These are phyloP conservation scores for Fusarium sp. DNA, from an alignment of 2,329 filamentous ascomycete genomes.

Conservation along the genomic window DNA sequence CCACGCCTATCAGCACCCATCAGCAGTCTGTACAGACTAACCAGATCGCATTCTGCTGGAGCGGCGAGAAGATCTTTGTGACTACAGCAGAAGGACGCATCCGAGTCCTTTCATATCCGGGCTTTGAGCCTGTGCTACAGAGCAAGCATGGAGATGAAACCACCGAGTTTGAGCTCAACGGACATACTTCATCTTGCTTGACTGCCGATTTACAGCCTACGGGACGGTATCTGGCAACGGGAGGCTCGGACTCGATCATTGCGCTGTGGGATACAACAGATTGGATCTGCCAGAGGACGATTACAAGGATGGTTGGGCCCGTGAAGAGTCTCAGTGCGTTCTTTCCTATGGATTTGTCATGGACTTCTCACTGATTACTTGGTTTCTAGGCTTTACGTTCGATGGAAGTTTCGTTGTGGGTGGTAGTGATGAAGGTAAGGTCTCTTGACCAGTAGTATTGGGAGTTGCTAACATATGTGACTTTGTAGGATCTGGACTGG, in stretches of 20 bases:
- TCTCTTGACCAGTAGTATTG: background rate
- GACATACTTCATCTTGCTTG: conserved; percentile 79
- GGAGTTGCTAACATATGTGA: conserved; percentile 4
- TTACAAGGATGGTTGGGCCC: conserved; percentile 75
- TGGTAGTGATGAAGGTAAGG: conserved; percentile 76
- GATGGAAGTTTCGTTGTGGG: conserved; percentile 80
- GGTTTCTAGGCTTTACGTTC: conserved; percentile 73
- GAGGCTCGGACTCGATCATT: conserved; percentile 80
- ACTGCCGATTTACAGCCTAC: conserved; percentile 76
- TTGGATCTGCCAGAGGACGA: conserved; percentile 79
- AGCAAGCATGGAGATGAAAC: conserved; percentile 58
- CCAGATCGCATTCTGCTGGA: conserved; percentile 79
- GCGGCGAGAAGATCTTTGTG: conserved; percentile 75
- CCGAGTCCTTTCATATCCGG: conserved; percentile 76
- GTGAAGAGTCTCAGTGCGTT: conserved; percentile 74
- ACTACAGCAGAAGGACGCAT: conserved; percentile 78
- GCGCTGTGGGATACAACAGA: conserved; percentile 81
- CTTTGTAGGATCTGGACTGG: conserved; percentile 66
- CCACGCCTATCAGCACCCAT: conserved; percentile 66
- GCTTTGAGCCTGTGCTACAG: conserved; percentile 66
- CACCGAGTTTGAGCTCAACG: conserved; percentile 71
- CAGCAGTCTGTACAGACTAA: conserved; percentile 75
- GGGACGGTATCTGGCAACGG: conserved; percentile 77
- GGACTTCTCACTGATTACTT: conserved; percentile 20
- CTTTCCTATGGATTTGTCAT: background rate